phyloP scores from a whole-genome alignment of 495 filamentous ascomycete species.

The Penicillium ochrochloron region DNA sequence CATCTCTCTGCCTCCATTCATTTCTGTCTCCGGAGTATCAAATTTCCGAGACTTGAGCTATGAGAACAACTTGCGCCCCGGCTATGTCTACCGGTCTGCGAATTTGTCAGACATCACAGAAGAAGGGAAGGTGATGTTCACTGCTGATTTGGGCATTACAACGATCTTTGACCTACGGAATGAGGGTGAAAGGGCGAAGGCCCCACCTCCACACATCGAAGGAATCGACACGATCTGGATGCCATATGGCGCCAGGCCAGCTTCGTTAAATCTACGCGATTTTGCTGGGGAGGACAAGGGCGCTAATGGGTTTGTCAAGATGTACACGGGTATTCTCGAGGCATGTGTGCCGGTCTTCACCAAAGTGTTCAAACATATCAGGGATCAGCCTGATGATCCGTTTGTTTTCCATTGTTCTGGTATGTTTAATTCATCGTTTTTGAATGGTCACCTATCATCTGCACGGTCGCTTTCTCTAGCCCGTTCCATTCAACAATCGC shows the following conservation, averaged over 20 bases:
- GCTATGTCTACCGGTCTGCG: slow-evolving; percentile 58
- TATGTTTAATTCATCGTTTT: slow-evolving; percentile 32
- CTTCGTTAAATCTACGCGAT: slow-evolving; percentile 51
- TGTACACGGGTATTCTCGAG: slow-evolving; percentile 57
- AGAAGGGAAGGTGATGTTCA: slow-evolving; percentile 55
- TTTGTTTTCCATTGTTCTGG: slow-evolving; percentile 66
- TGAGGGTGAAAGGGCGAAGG: slow-evolving; percentile 49
- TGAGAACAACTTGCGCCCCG: slow-evolving; percentile 44
- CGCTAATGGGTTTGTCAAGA: slow-evolving; percentile 57
- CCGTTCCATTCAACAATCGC: not conserved
- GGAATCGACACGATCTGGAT: slow-evolving; percentile 57
- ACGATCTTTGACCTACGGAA: slow-evolving; percentile 72
- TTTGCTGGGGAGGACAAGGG: slow-evolving; percentile 60
- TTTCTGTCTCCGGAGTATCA: slow-evolving; percentile 51
- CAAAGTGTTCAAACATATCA: slow-evolving; percentile 45
- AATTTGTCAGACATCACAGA: slow-evolving; percentile 49
- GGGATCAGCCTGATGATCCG: slow-evolving; percentile 43
- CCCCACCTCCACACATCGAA: slow-evolving; percentile 40
- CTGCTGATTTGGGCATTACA: slow-evolving; percentile 54
- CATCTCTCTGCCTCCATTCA: slow-evolving; percentile 54
- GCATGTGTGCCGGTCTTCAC: slow-evolving; percentile 35
- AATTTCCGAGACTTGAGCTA: slow-evolving; percentile 62
- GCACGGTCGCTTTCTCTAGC: not conserved
- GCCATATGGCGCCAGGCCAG: slow-evolving; percentile 34
- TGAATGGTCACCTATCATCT: not conserved